Conservation (phyloP, 2,329 filamentous ascomycete genomes). For the Epichloe glyceriae region DNA sequence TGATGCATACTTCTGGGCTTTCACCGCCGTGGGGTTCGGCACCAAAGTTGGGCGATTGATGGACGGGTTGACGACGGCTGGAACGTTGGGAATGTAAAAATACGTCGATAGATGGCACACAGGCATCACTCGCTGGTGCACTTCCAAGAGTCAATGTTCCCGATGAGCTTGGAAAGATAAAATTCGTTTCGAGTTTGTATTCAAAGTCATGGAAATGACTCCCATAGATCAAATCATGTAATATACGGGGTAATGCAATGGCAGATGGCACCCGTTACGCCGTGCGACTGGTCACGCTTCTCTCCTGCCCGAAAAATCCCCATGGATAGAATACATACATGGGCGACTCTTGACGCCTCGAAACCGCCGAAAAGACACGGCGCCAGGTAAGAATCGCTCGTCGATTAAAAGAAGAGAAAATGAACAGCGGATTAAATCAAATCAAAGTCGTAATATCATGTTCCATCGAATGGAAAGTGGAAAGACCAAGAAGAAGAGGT, state of each 20-base stretch:
- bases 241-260: background rate
- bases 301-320: background rate
- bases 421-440: background rate
- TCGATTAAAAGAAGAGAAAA: background rate
- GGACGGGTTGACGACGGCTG: too few relatives aligned
- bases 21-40: background rate
- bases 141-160: too few relatives aligned
- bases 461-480: constrained; percentile 2
- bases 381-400: constrained; percentile 1
- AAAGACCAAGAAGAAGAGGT: background rate
- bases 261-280: constrained; percentile 5
- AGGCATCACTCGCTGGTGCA: too few relatives aligned
- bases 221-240: background rate
- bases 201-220: background rate
- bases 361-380: constrained; percentile 2
- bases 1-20: background rate
- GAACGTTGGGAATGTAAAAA: too few relatives aligned
- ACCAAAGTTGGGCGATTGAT: background rate
- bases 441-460: constrained; percentile 9
- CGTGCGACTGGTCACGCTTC: constrained; percentile 6
- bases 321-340: constrained; percentile 11
- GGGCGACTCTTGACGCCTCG: constrained; percentile 6
- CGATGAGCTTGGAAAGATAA: background rate
- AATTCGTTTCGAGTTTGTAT: background rate
- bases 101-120: too few relatives aligned